These are phyloP conservation scores for Mycena metata DNA, from an alignment of 768 basidiomycete species.

Conservation along the genomic window DNA sequence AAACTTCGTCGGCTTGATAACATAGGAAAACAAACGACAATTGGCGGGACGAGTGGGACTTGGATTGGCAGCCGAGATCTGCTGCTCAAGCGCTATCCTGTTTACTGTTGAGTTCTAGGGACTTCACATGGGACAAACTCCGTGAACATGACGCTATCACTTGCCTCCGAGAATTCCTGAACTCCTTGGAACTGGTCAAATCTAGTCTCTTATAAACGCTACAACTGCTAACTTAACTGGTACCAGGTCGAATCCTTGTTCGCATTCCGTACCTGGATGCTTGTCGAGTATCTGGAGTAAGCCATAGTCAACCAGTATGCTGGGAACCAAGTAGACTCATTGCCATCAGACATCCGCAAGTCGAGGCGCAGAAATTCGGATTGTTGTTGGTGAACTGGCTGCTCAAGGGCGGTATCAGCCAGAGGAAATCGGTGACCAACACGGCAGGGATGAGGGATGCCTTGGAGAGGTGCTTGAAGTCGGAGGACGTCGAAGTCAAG, in stretches of 20 bases:
- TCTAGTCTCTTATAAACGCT: too few relatives aligned
- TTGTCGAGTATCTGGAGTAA: constrained; percentile 14
- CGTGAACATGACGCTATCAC: constrained; percentile 5
- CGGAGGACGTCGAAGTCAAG: constrained; percentile 9
- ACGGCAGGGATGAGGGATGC: constrained; percentile 14
- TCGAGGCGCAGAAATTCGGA: constrained; percentile 11
- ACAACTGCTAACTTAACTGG: too few relatives aligned
- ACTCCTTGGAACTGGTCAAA: constrained; percentile 3
- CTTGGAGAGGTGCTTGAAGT: not conserved
- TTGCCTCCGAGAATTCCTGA: constrained; percentile 4
- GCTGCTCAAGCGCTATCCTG: constrained; percentile 15
- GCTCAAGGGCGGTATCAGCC: constrained; percentile 6
- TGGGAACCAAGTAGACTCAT: not conserved
- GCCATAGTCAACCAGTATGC: not conserved
- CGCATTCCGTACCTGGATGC: constrained; percentile 11
- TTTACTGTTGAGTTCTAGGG: not conserved
- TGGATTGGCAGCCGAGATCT: not conserved
- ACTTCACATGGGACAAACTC: constrained; percentile 10
- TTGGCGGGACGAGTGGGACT: not conserved
- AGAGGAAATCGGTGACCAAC: constrained; percentile 15
- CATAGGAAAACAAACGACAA: not conserved
- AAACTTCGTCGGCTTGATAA: too few relatives aligned
- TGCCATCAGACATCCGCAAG: not conserved
- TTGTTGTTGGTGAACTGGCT: constrained; percentile 11
- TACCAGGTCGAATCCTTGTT: constrained; percentile 7